These are phyloP conservation scores for Aciculosporium take DNA, from an alignment of 2,329 filamentous ascomycete species.

Conservation along the genomic window DNA sequence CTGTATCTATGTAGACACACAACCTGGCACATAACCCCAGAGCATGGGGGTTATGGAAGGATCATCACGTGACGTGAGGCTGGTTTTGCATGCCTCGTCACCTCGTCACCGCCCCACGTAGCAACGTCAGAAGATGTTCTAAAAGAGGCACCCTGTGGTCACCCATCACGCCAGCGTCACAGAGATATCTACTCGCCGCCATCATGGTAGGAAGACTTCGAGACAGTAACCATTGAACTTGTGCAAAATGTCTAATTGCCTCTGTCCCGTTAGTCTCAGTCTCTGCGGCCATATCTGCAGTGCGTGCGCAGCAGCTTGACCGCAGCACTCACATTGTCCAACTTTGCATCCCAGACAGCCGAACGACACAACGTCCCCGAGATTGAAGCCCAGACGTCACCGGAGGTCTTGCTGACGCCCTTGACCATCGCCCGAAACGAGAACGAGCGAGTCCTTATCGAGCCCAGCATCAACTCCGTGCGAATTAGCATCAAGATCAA, in stretches of 20 bases:
- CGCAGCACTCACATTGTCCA: constrained; percentile 72
- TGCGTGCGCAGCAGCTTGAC: constrained; percentile 91
- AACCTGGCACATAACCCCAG: neutral
- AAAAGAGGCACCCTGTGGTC: constrained; percentile 9
- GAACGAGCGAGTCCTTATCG: constrained; percentile 90
- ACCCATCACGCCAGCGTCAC: constrained; percentile 7
- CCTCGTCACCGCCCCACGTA: constrained; percentile 15
- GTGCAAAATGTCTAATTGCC: neutral
- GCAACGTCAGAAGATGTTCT: constrained; percentile 17
- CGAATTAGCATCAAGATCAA: constrained; percentile 98
- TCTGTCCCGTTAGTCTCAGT: constrained; percentile 69
- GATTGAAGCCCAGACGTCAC: constrained; percentile 82
- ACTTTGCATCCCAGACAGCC: constrained; percentile 93
- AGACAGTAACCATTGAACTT: neutral
- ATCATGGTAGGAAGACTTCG: neutral
- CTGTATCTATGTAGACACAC: neutral
- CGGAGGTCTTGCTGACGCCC: constrained; percentile 85
- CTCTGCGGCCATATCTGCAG: constrained; percentile 87
- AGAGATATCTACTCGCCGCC: constrained; percentile 3
- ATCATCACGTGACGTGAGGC: constrained; percentile 5
- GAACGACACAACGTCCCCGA: constrained; percentile 98
- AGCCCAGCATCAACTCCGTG: constrained; percentile 93
- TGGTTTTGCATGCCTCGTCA: neutral
- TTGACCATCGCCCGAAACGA: constrained; percentile 87
- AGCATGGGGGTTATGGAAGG: no score